Conservation (phyloP, 208 protist species). For the Blastocrithidia nonstop region DNA sequence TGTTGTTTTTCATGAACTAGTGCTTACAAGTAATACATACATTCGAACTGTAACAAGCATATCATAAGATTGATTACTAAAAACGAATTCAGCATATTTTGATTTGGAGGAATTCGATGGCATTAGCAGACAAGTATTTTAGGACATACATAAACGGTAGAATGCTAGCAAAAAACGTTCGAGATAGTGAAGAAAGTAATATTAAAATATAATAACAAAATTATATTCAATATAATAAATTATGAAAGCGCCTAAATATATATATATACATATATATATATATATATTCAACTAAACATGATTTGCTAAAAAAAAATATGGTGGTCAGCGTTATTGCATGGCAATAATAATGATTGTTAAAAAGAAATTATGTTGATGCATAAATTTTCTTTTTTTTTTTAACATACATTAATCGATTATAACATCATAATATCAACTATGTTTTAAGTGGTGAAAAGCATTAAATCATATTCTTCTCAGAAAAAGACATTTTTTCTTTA, state of each 20-base stretch:
- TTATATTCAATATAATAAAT: not conserved
- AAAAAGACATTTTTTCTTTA: no score
- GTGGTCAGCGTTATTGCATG: not conserved
- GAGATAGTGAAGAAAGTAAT: no score
- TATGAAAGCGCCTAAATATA: not conserved
- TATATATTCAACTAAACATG: not conserved
- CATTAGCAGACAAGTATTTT: constrained; percentile 57
- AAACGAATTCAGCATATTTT: constrained; percentile 81
- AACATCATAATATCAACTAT: constrained; percentile 3
- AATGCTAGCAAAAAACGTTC: no score
- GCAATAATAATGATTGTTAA: not conserved
- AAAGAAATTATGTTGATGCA: no score
- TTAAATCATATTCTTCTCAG: not conserved
- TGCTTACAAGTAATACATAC: constrained; percentile 88
- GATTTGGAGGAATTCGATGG: constrained; percentile 63
- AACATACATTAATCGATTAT: no score
- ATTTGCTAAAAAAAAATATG: not conserved
- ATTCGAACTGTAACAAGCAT: constrained; percentile 94
- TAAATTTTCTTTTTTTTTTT: no score
- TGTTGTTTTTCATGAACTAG: constrained; percentile 97
- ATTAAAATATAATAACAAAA: not conserved
- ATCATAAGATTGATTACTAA: constrained; percentile 88
- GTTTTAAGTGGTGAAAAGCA: not conserved
- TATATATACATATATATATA: constrained; percentile 2
- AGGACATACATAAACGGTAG: constrained; percentile 48